Base-by-base conservation (phyloP, 225 moss, liverwort and hornwort species). In the Anthoceros angustus region DNA sequence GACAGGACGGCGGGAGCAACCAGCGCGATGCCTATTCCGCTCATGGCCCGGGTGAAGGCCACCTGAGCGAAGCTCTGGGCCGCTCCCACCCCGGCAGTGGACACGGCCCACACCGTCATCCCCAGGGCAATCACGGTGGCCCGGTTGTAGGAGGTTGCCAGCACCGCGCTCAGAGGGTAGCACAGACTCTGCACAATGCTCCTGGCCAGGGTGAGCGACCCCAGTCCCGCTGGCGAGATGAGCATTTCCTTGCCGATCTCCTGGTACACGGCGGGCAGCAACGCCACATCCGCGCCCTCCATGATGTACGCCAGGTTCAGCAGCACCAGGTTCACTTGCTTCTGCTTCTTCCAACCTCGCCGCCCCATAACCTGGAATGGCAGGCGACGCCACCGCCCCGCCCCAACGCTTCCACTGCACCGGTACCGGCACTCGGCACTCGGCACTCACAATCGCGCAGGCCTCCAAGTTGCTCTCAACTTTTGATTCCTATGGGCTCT, bases 191-290 rank as follows among this genome's bases (percentile, higher is more conserved):
- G n/a, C 55, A 55, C 55, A 2, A 55, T 7, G 18, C 14, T 55
- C n/a, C 55, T 55, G 55, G 55, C 55, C 55, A 55, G 23, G 55
- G 55, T 55, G 10, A 55, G 55, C 18, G 55, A 55, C 23, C 55
- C 55, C 14, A 55, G n/a, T 23, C 55, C 55, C 7, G 55, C n/a
- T 7, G 55, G 55, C 18, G 55, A 55, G 14, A 55, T 55, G 55
- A 55, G 7, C 55, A 55, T 55, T 15, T 55, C 55, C 7, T 55
- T 55, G 15, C 55, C 55, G n/a, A 55, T 18, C 7, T 55, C 55
- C 14, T 11, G n/a, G n/a, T 55, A 55, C 55, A 55, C 55, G 7
- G 55, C 55, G n/a, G 55, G n/a, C 55, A 55, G 23, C 18, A 55
- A 6, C 18, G 55, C 55, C 7, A n/a, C 55, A 15, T 55, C 55